Conservation (phyloP, 2,329 filamentous ascomycete species). For the Fusarium liriodendri region DNA sequence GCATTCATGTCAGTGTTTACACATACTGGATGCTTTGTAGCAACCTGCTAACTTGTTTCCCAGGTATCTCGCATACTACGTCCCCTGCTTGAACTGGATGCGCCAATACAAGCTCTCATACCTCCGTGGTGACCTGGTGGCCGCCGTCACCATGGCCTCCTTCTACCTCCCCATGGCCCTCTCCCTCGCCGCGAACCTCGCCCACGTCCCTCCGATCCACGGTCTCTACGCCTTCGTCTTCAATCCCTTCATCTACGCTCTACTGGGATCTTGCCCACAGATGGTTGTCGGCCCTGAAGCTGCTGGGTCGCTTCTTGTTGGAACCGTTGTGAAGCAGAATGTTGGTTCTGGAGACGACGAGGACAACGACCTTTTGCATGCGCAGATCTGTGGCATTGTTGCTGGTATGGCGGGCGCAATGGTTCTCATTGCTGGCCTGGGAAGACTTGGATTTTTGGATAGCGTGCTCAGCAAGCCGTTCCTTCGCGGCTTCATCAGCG, state of each 20-base stretch:
- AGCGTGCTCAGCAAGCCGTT: slow-evolving; percentile 95
- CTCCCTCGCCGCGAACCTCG: slow-evolving; percentile 91
- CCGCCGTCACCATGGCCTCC: slow-evolving; percentile 95
- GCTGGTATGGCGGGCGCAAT: slow-evolving; percentile 89
- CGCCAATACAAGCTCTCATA: slow-evolving; percentile 85
- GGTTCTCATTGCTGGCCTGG: slow-evolving; percentile 87
- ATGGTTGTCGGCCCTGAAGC: slow-evolving; percentile 97
- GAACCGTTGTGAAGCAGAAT: slow-evolving; percentile 83
- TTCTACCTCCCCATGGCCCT: slow-evolving; percentile 98
- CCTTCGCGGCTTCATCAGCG: slow-evolving; percentile 93
- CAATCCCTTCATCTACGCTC: slow-evolving; percentile 89
- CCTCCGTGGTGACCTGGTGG: slow-evolving; percentile 85
- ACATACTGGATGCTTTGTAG: background rate
- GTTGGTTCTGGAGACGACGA: slow-evolving; percentile 75
- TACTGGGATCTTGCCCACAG: slow-evolving; percentile 90
- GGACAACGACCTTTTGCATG: slow-evolving; percentile 75
- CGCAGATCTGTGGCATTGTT: slow-evolving; percentile 86
- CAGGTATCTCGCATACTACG: slow-evolving; percentile 92
- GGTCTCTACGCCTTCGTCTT: slow-evolving; percentile 95
- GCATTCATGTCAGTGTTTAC: slow-evolving; percentile 73
- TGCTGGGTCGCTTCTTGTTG: slow-evolving; percentile 89
- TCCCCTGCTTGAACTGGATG: slow-evolving; percentile 93
- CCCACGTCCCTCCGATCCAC: slow-evolving; percentile 92
- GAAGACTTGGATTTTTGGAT: slow-evolving; percentile 90
- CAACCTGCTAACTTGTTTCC: slow-evolving; percentile 16